phyloP scores from a whole-genome alignment of 768 basidiomycete genomes.

The Tulasnella calospora region DNA sequence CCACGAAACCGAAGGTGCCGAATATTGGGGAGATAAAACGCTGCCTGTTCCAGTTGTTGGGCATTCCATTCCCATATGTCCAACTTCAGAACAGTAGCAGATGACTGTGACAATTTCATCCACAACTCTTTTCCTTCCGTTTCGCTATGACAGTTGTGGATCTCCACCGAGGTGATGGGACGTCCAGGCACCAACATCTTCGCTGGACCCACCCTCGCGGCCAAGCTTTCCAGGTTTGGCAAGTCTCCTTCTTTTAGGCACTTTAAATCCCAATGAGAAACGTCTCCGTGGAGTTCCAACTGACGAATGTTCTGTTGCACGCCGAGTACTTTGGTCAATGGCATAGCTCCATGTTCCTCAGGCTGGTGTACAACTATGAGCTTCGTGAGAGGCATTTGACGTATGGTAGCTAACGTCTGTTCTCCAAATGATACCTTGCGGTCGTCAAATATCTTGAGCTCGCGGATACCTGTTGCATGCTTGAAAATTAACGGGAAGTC shows the following conservation, averaged over 20 bases:
- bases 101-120: not conserved
- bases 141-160: not conserved
- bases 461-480: not conserved
- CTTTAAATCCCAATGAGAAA: no score
- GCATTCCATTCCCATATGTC: not conserved
- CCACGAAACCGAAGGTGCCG: not conserved
- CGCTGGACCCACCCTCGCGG: no score
- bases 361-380: no score
- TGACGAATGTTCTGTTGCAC: no score
- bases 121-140: not conserved
- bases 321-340: no score
- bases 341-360: no score
- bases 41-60: not conserved
- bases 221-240: not conserved
- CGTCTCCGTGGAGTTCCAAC: no score
- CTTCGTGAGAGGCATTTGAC: not conserved
- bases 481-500: not conserved
- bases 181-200: not conserved
- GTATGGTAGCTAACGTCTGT: not conserved
- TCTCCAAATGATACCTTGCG: not conserved
- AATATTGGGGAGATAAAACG: not conserved
- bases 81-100: not conserved
- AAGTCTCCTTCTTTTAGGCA: not conserved
- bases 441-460: not conserved
- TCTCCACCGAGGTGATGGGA: not conserved